Evolutionary conservation across 805 yeast genomes (phyloP).

Genomic region (Ogataea allantospora): DNA sequence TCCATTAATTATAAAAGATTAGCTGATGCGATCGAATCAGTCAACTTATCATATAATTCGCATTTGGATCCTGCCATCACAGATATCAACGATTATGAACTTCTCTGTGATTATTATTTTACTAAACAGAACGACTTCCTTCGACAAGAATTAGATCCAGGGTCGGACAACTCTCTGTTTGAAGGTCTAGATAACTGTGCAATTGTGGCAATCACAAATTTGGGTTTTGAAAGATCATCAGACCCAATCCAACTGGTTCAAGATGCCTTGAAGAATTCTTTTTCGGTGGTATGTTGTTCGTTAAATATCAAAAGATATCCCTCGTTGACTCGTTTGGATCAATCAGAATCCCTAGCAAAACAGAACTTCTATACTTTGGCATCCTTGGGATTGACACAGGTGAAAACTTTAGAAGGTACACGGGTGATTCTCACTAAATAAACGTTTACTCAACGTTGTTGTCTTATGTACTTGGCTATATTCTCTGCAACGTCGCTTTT

Average conservation of each 20-base stretch:
- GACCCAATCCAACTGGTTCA: slow-evolving; percentile 12
- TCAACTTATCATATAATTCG: slow-evolving; percentile 18
- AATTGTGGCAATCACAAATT: slow-evolving; percentile 19
- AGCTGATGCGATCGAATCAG: slow-evolving; percentile 19
- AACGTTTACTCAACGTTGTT: slow-evolving; percentile 19
- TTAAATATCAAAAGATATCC: slow-evolving; percentile 28
- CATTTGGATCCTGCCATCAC: slow-evolving; percentile 2
- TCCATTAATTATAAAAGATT: slow-evolving; percentile 19
- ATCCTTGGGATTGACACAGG: slow-evolving; percentile 26
- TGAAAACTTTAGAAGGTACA: slow-evolving; percentile 19
- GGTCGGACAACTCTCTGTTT: slow-evolving; percentile 1
- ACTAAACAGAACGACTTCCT: slow-evolving; percentile 10
- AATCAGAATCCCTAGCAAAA: slow-evolving; percentile 8
- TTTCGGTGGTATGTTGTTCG: slow-evolving; percentile 20
- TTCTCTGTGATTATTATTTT: slow-evolving; percentile 23
- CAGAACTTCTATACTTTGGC: slow-evolving; percentile 27
- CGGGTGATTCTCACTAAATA: slow-evolving; percentile 19
- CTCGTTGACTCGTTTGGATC: slow-evolving; percentile 15
- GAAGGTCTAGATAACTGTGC: slow-evolving; percentile 3
- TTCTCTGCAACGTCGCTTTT: slow-evolving; percentile 68
- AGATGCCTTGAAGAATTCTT: slow-evolving; percentile 3
- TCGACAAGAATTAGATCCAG: slow-evolving; percentile 3
- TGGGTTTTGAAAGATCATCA: slow-evolving; percentile 13
- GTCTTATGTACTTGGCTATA: slow-evolving; percentile 60
- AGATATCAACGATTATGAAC: slow-evolving; percentile 24